phyloP scores from a whole-genome alignment of 768 basidiomycete genomes.

The Glaciozyma martinii region DNA sequence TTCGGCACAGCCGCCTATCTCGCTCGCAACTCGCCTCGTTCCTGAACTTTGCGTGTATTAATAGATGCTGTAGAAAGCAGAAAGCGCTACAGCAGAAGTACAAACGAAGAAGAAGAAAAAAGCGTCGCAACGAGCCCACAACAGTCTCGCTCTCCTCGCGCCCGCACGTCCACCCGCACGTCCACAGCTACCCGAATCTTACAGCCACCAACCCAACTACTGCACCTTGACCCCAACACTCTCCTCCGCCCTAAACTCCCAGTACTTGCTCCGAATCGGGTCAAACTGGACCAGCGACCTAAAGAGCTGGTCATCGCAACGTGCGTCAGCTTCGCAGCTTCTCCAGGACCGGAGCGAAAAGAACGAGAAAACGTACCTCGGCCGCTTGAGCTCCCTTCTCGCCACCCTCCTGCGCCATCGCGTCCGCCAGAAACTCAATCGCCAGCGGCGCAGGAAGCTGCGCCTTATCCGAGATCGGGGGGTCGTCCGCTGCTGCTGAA shows the following conservation, averaged over 20 bases:
- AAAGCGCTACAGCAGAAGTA: no score
- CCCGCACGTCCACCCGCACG: no score
- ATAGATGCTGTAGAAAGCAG: no score
- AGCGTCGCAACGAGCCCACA: no score
- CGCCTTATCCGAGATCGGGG: constrained; percentile 45
- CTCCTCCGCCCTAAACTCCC: constrained; percentile 33
- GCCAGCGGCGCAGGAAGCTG: constrained; percentile 69
- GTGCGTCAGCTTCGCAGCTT: background rate
- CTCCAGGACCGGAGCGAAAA: background rate
- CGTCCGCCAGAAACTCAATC: constrained; percentile 58
- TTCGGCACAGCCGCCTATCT: no score
- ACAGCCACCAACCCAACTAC: constrained; percentile 9
- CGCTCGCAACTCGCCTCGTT: no score
- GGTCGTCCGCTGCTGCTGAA: constrained; percentile 17
- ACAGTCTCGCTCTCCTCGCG: no score
- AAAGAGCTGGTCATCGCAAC: constrained; percentile 3
- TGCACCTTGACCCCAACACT: background rate
- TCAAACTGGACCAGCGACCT: constrained; percentile 31
- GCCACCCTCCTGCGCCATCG: constrained; percentile 1
- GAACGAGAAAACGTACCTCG: background rate
- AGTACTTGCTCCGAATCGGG: constrained; percentile 38
- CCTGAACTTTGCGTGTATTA: no score
- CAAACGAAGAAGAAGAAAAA: no score
- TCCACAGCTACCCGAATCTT: no score
- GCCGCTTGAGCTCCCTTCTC: constrained; percentile 25